phyloP scores from a whole-genome alignment of 495 filamentous ascomycete genomes.

The Clavariopsis aquatica region DNA sequence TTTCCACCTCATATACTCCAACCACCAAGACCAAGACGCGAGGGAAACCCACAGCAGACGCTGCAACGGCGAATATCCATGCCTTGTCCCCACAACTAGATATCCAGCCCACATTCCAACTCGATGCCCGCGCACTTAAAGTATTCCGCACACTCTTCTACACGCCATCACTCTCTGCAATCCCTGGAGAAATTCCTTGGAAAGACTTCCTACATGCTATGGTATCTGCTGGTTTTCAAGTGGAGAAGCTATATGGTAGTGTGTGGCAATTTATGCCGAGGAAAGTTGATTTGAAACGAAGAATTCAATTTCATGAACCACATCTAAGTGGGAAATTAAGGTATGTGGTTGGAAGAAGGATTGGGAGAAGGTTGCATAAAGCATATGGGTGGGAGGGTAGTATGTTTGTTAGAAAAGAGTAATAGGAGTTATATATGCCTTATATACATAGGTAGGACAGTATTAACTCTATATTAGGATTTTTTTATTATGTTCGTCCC shows the following conservation, averaged over 20 bases:
- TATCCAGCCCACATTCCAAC: constrained; percentile 36
- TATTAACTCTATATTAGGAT: too few relatives aligned
- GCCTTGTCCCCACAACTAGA: not conserved
- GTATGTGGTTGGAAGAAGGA: constrained; percentile 42
- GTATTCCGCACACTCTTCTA: constrained; percentile 54
- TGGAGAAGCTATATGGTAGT: constrained; percentile 55
- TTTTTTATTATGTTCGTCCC: too few relatives aligned
- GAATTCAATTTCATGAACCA: constrained; percentile 59
- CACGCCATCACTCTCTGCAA: constrained; percentile 33
- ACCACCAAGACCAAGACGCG: constrained; percentile 51
- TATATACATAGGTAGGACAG: too few relatives aligned
- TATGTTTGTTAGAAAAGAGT: too few relatives aligned
- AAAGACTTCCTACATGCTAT: constrained; percentile 57
- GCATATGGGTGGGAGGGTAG: constrained; percentile 52
- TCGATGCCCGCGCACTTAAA: constrained; percentile 51
- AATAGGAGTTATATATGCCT: too few relatives aligned
- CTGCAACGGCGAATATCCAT: constrained; percentile 3
- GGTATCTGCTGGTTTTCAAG: constrained; percentile 49
- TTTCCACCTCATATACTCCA: not conserved
- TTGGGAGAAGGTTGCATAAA: constrained; percentile 50
- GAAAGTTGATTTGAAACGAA: constrained; percentile 46
- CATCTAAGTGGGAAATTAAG: constrained; percentile 54
- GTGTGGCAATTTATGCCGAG: constrained; percentile 55
- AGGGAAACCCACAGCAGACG: constrained; percentile 32
- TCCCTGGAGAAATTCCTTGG: constrained; percentile 54